Base-by-base conservation (phyloP, 1,139 yeast species). In the Blastobotrys niveus region DNA sequence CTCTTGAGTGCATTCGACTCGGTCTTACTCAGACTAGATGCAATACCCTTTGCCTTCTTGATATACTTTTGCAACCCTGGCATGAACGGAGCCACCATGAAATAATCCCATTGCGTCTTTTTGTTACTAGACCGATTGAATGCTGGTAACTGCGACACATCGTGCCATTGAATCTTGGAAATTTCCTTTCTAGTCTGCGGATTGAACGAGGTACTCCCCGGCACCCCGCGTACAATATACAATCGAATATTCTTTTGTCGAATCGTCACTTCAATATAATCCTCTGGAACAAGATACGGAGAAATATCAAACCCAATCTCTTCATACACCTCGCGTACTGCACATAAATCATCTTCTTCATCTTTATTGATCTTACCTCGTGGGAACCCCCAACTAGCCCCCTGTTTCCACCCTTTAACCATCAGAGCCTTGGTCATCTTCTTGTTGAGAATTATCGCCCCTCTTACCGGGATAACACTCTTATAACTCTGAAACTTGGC, bases 281-380 rank as follows among this genome's bases (percentile, higher is more conserved):
- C 89, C 30, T 80, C 74, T 50, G 81, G 82, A 50, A 77, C 76
- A 42, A 89, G 72, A 54, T 74, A 75, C 10, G 78, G 79, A 3
- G 79, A 66, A 40, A 87, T 80, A 63, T 89, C 93, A 58, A 82
- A 88, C 0, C 98, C 96, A n/a, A 89, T 91, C 63, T 93, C 99
- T 66, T 93, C 99, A 52, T 75, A 76, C 19, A 86, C 91, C 63
- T 93, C 99, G 59, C 99, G 76, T n/a, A 86, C 67, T 4, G 97
- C 96, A 69, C 98, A 93, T 45, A 76, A 80, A n/a, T 79, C 74
- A 63, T 93, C 98, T 7, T 80, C 71, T 65, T 93, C 99, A 58
- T 81, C 95, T 61, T 91, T 89, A 33, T 95, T 85, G 47, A 93
- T 93, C 65, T 93, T 93, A 7, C 99, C 99, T 62, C 96, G 73